These are phyloP conservation scores for Tardiomyces digboiensis DNA, from an alignment of 1,139 yeast species.

Conservation along the genomic window DNA sequence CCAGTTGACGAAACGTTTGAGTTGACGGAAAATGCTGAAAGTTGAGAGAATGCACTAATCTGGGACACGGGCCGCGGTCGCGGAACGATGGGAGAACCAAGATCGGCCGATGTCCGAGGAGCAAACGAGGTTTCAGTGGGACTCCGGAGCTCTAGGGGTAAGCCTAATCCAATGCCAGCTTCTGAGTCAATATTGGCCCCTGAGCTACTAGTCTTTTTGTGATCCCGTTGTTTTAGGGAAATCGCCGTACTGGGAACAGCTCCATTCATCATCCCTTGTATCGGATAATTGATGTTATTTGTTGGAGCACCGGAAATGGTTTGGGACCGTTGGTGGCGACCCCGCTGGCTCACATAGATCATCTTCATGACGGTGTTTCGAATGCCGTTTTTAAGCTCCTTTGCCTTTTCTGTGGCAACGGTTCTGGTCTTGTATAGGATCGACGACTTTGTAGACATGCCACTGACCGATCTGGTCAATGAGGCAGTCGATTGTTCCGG, in stretches of 20 bases:
- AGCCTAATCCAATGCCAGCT: too few species aligned
- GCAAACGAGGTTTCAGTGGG: too few species aligned
- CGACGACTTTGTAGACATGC: background rate
- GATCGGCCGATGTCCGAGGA: too few species aligned
- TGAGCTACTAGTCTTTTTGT: too few species aligned
- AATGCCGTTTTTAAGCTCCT: background rate
- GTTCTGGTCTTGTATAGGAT: background rate
- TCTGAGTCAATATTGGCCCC: too few species aligned
- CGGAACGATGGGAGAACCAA: background rate
- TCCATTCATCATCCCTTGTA: too few species aligned
- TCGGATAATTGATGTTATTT: too few species aligned
- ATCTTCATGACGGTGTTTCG: background rate
- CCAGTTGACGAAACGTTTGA: slow-evolving; percentile 18
- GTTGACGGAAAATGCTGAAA: slow-evolving; percentile 29
- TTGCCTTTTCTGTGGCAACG: background rate
- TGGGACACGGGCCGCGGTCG: background rate
- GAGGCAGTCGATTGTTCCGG: too few species aligned
- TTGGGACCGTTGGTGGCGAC: background rate
- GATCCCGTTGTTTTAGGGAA: too few species aligned
- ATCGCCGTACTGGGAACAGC: too few species aligned
- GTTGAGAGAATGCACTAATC: slow-evolving; percentile 39
- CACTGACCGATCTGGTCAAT: background rate
- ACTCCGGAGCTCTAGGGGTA: too few species aligned
- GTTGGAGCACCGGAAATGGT: too few species aligned
- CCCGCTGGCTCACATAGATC: background rate